A percentile compares a stretch with the other conserved stretches of the same genome.
phyloP scores from a whole-genome alignment of 179 eudicot genomes.

The Heliamphora pulchella region DNA sequence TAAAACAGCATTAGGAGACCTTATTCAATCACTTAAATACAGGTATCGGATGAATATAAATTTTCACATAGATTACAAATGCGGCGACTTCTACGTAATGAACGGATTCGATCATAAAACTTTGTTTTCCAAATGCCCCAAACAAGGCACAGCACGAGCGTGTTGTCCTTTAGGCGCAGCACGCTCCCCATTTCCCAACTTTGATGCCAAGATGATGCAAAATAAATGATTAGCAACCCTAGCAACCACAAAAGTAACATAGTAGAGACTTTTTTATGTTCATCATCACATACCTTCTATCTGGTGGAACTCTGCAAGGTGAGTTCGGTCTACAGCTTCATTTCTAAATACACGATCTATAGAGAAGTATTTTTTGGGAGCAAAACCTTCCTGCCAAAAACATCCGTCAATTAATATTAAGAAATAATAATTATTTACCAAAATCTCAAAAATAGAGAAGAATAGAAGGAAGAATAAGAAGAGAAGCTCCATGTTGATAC shows the following conservation, averaged over 20 bases:
- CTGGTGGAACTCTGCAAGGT: slow-evolving; percentile 96
- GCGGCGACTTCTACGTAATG: too few species aligned
- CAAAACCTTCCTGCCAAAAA: slow-evolving; percentile 52
- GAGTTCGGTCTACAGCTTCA: slow-evolving; percentile 97
- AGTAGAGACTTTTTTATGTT: neutral
- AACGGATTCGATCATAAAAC: too few species aligned
- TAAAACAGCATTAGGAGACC: too few species aligned
- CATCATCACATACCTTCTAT: slow-evolving; percentile 61
- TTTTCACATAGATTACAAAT: too few species aligned
- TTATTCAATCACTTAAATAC: too few species aligned
- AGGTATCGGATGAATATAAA: too few species aligned
- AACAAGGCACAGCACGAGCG: too few species aligned
- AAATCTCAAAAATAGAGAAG: neutral
- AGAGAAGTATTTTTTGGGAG: slow-evolving; percentile 70
- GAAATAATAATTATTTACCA: neutral
- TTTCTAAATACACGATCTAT: slow-evolving; percentile 98
- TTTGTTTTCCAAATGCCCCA: too few species aligned
- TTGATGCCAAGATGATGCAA: neutral
- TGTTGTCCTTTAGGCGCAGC: too few species aligned
- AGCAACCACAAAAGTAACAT: slow-evolving; percentile 5
- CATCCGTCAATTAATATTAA: neutral
- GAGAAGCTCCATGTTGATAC: too few species aligned
- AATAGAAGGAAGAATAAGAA: too few species aligned
- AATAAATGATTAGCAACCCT: neutral
- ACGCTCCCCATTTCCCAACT: neutral